A percentile compares a stretch with the other conserved stretches of the same genome.
Evolutionary conservation across 2,329 filamentous ascomycete species (phyloP).

Genomic region (Aspergillus persii): DNA sequence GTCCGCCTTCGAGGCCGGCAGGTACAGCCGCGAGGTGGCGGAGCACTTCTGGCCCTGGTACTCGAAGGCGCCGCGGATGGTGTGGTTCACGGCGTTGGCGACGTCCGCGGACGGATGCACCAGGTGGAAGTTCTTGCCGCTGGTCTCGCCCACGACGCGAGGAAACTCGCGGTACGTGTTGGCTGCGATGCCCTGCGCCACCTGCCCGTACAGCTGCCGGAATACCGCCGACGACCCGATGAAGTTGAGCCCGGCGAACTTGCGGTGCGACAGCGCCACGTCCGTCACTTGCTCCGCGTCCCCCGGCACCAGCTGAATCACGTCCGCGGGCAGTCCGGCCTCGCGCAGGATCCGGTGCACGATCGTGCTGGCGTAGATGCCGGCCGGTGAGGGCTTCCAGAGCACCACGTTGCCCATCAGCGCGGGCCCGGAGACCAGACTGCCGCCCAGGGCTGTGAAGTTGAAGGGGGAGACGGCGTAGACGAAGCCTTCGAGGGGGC

Average conservation of each 20-base stretch:
- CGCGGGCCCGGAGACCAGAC: constrained; percentile 77
- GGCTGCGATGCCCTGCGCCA: constrained; percentile 73
- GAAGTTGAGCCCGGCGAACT: constrained; percentile 86
- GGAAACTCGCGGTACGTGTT: constrained; percentile 79
- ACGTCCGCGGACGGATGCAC: constrained; percentile 73
- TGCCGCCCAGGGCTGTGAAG: constrained; percentile 90
- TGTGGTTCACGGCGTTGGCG: constrained; percentile 73
- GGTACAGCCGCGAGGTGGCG: constrained; percentile 74
- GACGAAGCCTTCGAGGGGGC: constrained; percentile 88
- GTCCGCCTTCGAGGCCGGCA: constrained; percentile 70
- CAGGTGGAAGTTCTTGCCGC: constrained; percentile 88
- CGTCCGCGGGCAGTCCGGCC: constrained; percentile 80
- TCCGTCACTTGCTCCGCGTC: constrained; percentile 80
- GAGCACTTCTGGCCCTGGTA: constrained; percentile 89
- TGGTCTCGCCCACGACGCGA: constrained; percentile 82
- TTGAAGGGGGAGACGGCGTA: constrained; percentile 95
- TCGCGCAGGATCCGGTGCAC: constrained; percentile 89
- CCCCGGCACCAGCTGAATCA: constrained; percentile 90
- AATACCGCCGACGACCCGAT: constrained; percentile 89
- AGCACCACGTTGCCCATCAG: constrained; percentile 92
- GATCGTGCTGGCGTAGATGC: constrained; percentile 82
- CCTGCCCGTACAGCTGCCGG: constrained; percentile 79
- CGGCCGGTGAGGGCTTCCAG: constrained; percentile 89
- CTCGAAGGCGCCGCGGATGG: constrained; percentile 80
- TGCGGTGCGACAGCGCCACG: constrained; percentile 68